These are phyloP conservation scores for Ascochyta lentis DNA, from an alignment of 2,329 filamentous ascomycete genomes.

Conservation along the genomic window DNA sequence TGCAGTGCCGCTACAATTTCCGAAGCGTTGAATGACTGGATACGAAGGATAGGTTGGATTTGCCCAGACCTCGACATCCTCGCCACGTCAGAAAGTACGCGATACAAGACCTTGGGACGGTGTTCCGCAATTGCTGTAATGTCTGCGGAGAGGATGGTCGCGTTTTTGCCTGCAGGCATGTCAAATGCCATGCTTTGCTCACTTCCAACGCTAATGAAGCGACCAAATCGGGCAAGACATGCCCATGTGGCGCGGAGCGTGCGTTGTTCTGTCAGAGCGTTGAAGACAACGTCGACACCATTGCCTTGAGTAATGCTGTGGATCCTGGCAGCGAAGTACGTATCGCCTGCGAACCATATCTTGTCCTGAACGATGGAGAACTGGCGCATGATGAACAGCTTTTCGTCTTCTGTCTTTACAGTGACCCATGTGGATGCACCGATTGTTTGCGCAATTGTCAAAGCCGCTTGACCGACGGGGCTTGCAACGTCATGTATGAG, in stretches of 20 bases:
- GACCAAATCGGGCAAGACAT: constrained; percentile 50
- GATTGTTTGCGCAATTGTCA: constrained; percentile 31
- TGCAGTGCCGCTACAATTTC: constrained; percentile 25
- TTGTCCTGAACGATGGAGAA: constrained; percentile 33
- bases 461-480: constrained; percentile 39
- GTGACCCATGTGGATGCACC: constrained; percentile 35
- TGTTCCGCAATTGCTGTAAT: constrained; percentile 17
- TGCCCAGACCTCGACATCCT: constrained; percentile 27
- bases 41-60: constrained; percentile 12
- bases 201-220: constrained; percentile 19
- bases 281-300: constrained; percentile 49
- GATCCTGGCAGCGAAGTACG: constrained; percentile 34
- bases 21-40: constrained; percentile 21
- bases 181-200: not conserved
- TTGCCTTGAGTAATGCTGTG: constrained; percentile 29
- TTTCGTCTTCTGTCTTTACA: constrained; percentile 33
- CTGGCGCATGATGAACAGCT: constrained; percentile 22
- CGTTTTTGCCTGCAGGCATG: constrained; percentile 20
- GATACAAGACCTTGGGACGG: constrained; percentile 25
- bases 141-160: constrained; percentile 22
- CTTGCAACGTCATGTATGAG: constrained; percentile 41
- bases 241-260: constrained; percentile 49
- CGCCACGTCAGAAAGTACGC: constrained; percentile 23
- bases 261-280: constrained; percentile 29
- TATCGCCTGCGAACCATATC: constrained; percentile 40